Evolutionary conservation across 139 green algal genomes (phyloP).

Genomic region (Spirogloea muscicola): DNA sequence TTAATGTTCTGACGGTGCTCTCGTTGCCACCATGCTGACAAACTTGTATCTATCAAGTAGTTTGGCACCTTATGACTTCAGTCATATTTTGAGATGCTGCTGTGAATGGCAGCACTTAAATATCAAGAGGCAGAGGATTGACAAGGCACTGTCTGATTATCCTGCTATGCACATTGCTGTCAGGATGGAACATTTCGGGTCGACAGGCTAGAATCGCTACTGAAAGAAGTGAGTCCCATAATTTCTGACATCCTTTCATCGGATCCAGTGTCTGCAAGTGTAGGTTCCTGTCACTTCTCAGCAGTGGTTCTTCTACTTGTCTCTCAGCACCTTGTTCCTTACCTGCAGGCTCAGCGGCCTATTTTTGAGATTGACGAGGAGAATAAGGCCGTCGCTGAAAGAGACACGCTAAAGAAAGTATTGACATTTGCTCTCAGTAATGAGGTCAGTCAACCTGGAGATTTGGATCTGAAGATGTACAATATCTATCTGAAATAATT

Average conservation of each 20-base stretch:
- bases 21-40: too few species aligned
- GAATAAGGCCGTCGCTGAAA: neutral
- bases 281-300: neutral
- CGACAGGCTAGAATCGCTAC: conserved; percentile 22
- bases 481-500: neutral
- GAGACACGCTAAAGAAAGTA: conserved; percentile 24
- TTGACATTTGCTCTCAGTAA: conserved; percentile 33
- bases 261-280: neutral
- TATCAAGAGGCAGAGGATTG: neutral
- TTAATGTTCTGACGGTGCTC: too few species aligned
- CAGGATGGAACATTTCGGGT: conserved; percentile 31
- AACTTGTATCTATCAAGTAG: too few species aligned
- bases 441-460: conserved; percentile 17
- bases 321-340: neutral
- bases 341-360: conserved; percentile 16
- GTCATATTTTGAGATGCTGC: too few species aligned
- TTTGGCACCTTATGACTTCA: too few species aligned
- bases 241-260: neutral
- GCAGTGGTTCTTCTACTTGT: neutral
- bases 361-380: conserved; percentile 7
- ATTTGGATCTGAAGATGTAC: neutral
- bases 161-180: conserved; percentile 1
- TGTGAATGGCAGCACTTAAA: neutral
- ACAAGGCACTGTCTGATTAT: too few species aligned
- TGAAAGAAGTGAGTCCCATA: conserved; percentile 14